Evolutionary conservation across 2,329 filamentous ascomycete genomes (phyloP).

Genomic region (Ophiosphaerella herpotricha): DNA sequence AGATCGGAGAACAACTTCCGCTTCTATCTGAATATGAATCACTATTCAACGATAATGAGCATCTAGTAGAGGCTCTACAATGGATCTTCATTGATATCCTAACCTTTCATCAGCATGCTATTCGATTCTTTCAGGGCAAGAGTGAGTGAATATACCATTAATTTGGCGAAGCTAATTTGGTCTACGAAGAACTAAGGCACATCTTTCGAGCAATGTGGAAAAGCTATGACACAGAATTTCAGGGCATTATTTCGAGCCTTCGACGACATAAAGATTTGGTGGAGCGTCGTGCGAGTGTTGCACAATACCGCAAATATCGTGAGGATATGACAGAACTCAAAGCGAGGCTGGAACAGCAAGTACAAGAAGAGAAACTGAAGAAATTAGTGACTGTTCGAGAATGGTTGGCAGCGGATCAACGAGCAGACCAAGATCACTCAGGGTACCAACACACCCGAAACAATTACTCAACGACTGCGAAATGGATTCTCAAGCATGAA

Average conservation of each 20-base stretch:
- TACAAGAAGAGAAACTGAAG: conserved; percentile 16
- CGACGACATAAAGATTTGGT: conserved; percentile 31
- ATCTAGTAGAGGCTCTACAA: conserved; percentile 40
- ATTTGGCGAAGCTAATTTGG: background rate
- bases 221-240: conserved; percentile 34
- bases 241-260: conserved; percentile 32
- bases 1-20: conserved; percentile 48
- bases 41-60: conserved; percentile 31
- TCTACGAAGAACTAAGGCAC: conserved; percentile 19
- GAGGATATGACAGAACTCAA: conserved; percentile 19
- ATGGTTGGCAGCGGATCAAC: conserved; percentile 23
- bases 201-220: conserved; percentile 35
- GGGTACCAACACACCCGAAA: conserved; percentile 7
- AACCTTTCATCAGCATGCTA: conserved; percentile 44
- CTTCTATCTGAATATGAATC: conserved; percentile 39
- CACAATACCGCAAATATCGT: conserved; percentile 23
- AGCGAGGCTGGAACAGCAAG: conserved; percentile 9
- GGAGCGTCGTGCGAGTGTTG: conserved; percentile 24
- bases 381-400: conserved; percentile 18
- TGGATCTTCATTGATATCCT: conserved; percentile 48
- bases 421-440: conserved; percentile 17
- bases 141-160: conserved; percentile 17
- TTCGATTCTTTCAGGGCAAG: conserved; percentile 32
- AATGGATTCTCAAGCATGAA: conserved; percentile 27
- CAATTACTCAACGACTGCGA: conserved; percentile 15